Evolutionary conservation across 2,329 filamentous ascomycete genomes (phyloP), one percentile per base, ranked within the genome.

Genomic region (Xylariomycetidae sp.): DNA sequence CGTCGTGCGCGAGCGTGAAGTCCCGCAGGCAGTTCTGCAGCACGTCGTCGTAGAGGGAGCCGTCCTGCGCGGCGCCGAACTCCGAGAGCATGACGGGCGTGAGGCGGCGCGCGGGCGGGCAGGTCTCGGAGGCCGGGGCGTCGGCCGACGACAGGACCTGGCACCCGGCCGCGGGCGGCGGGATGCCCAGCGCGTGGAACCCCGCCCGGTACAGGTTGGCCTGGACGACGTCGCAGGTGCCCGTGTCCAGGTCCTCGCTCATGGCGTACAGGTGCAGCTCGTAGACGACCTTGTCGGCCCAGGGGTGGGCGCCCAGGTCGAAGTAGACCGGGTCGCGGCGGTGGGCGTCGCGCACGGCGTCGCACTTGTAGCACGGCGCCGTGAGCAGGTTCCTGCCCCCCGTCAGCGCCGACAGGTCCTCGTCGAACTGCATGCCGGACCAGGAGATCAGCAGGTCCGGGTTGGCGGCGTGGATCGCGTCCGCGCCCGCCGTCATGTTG

Each of bases 81-180:
- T 68, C 66, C 14, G 62, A 63, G 37, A 69, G 47, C n/a, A 69
- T 55, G 4, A 69, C 65, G 3, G 66, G 67, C 35, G 67, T 67
- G 18, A 59, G 50, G 23, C 66, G 67, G 26, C 54, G 50, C 5
- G 59, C 50, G 6, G 50, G 36, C 10, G 53, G 47, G 14, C 62
- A 62, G 12, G 56, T 54, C 2, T 50, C 45, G 17, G 64, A 60
- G n/a, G n/a, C n/a, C n/a, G n/a, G n/a, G n/a, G n/a, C n/a, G n/a
- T n/a, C n/a, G n/a, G n/a, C n/a, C n/a, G n/a, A n/a, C n/a, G n/a
- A n/a, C n/a, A n/a, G n/a, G 34, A 67, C 52, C 2, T 37, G 61
- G 59, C 66, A 51, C 47, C 59, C 58, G 51, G 64, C 57, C 49
- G 64, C 3, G 43, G 68, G 50, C 42, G 58, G 34, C 44, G 57